Conservation (phyloP, 2,329 filamentous ascomycete species). For the Colletotrichum shisoi region DNA sequence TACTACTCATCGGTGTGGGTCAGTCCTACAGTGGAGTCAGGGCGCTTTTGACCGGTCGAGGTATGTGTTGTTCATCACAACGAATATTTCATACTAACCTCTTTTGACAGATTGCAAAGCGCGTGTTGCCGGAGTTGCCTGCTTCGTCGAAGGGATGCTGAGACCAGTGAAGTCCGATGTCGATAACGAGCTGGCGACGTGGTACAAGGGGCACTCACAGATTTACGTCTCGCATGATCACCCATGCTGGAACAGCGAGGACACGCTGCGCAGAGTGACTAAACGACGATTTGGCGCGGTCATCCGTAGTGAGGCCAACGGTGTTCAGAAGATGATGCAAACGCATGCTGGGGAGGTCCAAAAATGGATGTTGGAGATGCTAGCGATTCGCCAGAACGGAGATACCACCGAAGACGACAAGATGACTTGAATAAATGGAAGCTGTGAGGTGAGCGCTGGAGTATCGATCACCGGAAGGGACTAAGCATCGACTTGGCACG, state of each 20-base stretch:
- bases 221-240: conserved; percentile 81
- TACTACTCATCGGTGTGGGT: conserved; percentile 90
- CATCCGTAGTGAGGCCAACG: conserved; percentile 57
- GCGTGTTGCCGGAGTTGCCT: conserved; percentile 75
- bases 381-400: conserved; percentile 48
- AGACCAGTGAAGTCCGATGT: conserved; percentile 81
- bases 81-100: conserved; percentile 1
- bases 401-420: conserved; percentile 62
- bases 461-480: not conserved
- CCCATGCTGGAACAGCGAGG: conserved; percentile 74
- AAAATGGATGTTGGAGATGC: conserved; percentile 59
- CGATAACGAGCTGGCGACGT: conserved; percentile 74
- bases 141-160: conserved; percentile 80
- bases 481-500: too few relatives aligned
- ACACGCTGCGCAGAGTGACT: conserved; percentile 65
- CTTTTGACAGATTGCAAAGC: conserved; percentile 65
- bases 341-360: conserved; percentile 61
- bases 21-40: conserved; percentile 86
- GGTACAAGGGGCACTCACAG: conserved; percentile 84
- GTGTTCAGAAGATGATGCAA: conserved; percentile 65
- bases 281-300: conserved; percentile 70
- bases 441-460: too few relatives aligned
- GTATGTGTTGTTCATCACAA: conserved; percentile 54
- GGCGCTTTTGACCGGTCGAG: conserved; percentile 78
- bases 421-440: conserved; percentile 40